Evolutionary conservation across 495 filamentous ascomycete species (phyloP).

Genomic region (Extremus antarcticus): DNA sequence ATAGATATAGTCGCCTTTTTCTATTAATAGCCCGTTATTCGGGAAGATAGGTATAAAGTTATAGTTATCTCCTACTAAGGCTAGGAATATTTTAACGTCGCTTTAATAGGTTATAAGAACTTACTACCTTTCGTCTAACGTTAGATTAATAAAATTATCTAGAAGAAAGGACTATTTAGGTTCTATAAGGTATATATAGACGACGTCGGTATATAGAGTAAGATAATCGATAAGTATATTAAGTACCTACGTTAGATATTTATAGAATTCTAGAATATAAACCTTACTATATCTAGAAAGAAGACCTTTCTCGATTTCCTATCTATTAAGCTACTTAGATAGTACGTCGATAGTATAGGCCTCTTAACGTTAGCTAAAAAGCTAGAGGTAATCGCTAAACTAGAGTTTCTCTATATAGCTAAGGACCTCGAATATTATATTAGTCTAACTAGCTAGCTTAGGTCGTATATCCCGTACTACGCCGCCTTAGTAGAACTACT

Average conservation of each 20-base stretch:
- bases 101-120: conserved; percentile 1
- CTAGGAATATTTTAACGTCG: conserved; percentile 8
- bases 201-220: conserved; percentile 1
- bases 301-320: conserved; percentile 12
- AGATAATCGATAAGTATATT: conserved; percentile 3
- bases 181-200: conserved; percentile 6
- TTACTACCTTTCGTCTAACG: background rate
- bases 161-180: background rate
- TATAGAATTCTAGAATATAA: background rate
- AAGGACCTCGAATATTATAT: conserved; percentile 7
- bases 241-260: conserved; percentile 3
- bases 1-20: conserved; percentile 3
- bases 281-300: conserved; percentile 2
- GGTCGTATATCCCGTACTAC: conserved; percentile 4
- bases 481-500: conserved; percentile 1
- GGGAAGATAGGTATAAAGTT: conserved; percentile 3
- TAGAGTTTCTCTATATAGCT: background rate
- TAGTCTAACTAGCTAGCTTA: conserved; percentile 4
- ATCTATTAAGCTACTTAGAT: conserved; percentile 8
- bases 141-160: conserved; percentile 2
- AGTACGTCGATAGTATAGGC: conserved; percentile 11
- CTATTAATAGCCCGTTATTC: conserved; percentile 3
- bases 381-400: background rate
- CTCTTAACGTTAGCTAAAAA: background rate
- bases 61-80: conserved; percentile 6